Evolutionary conservation across 306 rosid genomes (phyloP), one percentile per base, ranked within the genome.

Genomic region (Geum urbanum): DNA sequence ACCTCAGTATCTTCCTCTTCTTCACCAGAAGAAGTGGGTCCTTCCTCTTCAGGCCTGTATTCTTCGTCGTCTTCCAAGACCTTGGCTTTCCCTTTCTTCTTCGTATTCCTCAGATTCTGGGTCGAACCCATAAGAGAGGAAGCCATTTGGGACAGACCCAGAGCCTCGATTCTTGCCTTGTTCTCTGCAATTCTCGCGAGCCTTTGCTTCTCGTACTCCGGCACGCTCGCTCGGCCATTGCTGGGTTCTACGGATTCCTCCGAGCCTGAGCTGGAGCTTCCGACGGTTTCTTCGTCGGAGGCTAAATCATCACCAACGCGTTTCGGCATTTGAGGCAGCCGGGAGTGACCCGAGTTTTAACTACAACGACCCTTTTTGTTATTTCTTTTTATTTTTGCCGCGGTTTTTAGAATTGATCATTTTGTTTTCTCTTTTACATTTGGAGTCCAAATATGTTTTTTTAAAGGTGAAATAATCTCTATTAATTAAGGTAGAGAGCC

Each of bases 121-220:
- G 70, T 46, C 7, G 48, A 54, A 41, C 73, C 75, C 84, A 75
- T 77, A n/a, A 90, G 61, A n/a, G 89, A 78, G 6, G 91, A 83
- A 0, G 87, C 87, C 68, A 94, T 71, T 63, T 84, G 80, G 70
- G 80, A 80, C 65, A 94, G 72, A 7, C 96, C 95, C 56, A 94
- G 54, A 55, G 98, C 97, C 74, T 85, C 87, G 80, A 94, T 81
- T 68, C 87, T 90, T 0, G 84, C 88, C 80, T 66, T 86, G 89
- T 90, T 94, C 75, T 87, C 95, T 13, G 90, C 86, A 22, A 90
- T 94, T 76, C 92, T 84, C 8, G 83, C 80, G 2, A 82, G 82
- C 85, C 96, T 85, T 76, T 84, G 97, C 62, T 85, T 81, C 86
- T 90, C 97, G 76, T 88, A 90, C 61, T 86, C 86, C 22, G 88